These are phyloP conservation scores for Allomyces macrogynus DNA, from an alignment of 192 early-diverging fungal species.

Conservation along the genomic window DNA sequence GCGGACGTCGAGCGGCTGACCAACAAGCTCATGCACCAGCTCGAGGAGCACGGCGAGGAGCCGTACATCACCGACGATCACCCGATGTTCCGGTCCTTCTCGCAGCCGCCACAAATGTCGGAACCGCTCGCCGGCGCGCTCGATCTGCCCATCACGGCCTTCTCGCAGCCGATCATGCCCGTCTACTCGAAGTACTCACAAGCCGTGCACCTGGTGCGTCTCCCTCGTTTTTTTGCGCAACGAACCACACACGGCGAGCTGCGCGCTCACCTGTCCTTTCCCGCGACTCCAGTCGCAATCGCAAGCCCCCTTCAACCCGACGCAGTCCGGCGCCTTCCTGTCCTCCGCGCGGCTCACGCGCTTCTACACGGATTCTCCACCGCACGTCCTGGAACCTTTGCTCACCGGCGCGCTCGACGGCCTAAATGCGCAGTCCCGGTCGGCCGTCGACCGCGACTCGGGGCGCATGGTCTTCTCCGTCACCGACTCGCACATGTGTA, in stretches of 20 bases:
- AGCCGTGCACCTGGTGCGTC: too few species aligned
- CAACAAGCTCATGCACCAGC: slow-evolving; percentile 24
- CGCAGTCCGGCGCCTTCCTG: slow-evolving; percentile 6
- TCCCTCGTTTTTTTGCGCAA: too few species aligned
- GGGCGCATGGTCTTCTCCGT: slow-evolving; percentile 23
- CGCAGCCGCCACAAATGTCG: background rate
- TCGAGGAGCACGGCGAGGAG: slow-evolving; percentile 9
- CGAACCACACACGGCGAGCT: too few species aligned
- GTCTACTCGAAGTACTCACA: too few species aligned
- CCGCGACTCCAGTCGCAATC: too few species aligned
- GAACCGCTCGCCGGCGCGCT: too few species aligned
- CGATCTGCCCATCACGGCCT: too few species aligned
- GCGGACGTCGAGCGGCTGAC: slow-evolving; percentile 36
- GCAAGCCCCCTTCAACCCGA: too few species aligned
- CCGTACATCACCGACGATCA: slow-evolving; percentile 6
- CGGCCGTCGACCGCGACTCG: too few species aligned
- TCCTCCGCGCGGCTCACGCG: slow-evolving; percentile 17
- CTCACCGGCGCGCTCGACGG: slow-evolving; percentile 14
- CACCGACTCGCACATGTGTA: slow-evolving; percentile 38
- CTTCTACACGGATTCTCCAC: slow-evolving; percentile 16
- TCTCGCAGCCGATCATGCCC: too few species aligned
- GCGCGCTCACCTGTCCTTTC: too few species aligned
- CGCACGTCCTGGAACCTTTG: slow-evolving; percentile 12
- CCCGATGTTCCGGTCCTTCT: background rate
- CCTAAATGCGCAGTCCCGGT: slow-evolving; percentile 11